Evolutionary conservation across 148 eudicot genomes (phyloP).

Genomic region (Vaccinium myrtillus): DNA sequence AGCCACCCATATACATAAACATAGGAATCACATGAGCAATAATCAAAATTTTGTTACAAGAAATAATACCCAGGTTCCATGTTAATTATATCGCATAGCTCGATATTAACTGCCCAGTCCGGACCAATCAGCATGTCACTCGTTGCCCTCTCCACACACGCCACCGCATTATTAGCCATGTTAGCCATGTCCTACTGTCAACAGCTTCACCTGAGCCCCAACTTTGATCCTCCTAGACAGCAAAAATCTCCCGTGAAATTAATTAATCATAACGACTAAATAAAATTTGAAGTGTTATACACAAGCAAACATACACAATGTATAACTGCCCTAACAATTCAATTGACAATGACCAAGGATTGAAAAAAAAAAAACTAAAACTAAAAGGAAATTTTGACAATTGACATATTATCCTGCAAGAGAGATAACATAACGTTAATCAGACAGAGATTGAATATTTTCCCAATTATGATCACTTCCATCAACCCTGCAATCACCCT

Average conservation of each 20-base stretch:
- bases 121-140: constrained; percentile 83
- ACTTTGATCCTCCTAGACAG: constrained; percentile 19
- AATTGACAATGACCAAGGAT: background rate
- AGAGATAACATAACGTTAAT: background rate
- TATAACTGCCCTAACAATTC: background rate
- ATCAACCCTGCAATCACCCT: background rate
- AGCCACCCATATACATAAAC: background rate
- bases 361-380: background rate
- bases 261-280: background rate
- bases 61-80: constrained; percentile 72
- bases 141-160: constrained; percentile 90
- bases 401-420: background rate
- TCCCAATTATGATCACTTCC: background rate
- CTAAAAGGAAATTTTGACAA: background rate
- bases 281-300: background rate
- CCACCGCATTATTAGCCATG: constrained; percentile 71
- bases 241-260: background rate
- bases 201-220: background rate
- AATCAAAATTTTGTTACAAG: background rate
- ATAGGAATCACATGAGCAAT: background rate
- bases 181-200: constrained; percentile 48
- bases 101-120: constrained; percentile 89
- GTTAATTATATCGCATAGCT: constrained; percentile 86
- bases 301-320: background rate
- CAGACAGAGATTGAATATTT: background rate